phyloP scores from a whole-genome alignment of 2,329 filamentous ascomycete genomes.

The Penicillium hesseltinei region DNA sequence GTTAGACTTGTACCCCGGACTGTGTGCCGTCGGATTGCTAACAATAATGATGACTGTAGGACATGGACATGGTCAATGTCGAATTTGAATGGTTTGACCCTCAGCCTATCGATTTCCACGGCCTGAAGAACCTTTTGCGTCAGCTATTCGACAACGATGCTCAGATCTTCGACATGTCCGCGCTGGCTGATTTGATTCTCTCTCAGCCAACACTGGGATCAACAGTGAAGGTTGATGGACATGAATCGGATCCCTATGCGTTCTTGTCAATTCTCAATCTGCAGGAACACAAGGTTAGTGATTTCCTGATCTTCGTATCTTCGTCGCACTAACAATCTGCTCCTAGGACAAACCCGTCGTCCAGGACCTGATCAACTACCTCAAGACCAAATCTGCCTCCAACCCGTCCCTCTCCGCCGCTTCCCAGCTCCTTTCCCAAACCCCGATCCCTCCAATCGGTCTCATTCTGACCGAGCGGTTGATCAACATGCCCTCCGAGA shows the following conservation, averaged over 20 bases:
- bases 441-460: slow-evolving; percentile 64
- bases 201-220: slow-evolving; percentile 85
- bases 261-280: slow-evolving; percentile 87
- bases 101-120: slow-evolving; percentile 89
- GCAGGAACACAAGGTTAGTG: slow-evolving; percentile 63
- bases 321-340: background rate
- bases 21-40: slow-evolving; percentile 6
- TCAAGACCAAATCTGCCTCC: slow-evolving; percentile 55
- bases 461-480: slow-evolving; percentile 87
- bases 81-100: slow-evolving; percentile 99
- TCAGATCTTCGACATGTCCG: slow-evolving; percentile 81
- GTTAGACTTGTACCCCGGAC: slow-evolving; percentile 22
- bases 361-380: slow-evolving; percentile 68
- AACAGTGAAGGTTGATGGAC: slow-evolving; percentile 95
- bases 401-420: slow-evolving; percentile 59
- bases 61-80: slow-evolving; percentile 87
- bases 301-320: background rate
- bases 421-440: slow-evolving; percentile 56
- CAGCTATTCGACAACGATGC: slow-evolving; percentile 91
- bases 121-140: slow-evolving; percentile 81
- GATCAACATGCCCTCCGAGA: slow-evolving; percentile 94
- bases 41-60: slow-evolving; percentile 51
- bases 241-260: slow-evolving; percentile 87
- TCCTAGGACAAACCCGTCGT: slow-evolving; percentile 66
- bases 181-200: slow-evolving; percentile 79